phyloP scores from a whole-genome alignment of 176 grass and related monocot genomes.

The Oropetium thomaeum region DNA sequence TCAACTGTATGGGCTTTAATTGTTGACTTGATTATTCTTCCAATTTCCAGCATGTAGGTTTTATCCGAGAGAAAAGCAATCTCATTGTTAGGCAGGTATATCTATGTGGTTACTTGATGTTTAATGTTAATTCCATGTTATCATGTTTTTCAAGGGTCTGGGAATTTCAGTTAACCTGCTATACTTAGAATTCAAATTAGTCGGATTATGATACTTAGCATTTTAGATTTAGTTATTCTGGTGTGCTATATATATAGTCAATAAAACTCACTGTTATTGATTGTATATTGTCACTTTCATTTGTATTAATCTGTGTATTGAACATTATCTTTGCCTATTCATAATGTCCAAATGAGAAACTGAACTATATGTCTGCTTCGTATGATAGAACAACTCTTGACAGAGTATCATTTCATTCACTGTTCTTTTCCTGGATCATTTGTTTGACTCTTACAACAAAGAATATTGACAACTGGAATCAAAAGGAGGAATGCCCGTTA shows the following conservation, averaged over 20 bases:
- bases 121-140: neutral
- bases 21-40: constrained; percentile 35
- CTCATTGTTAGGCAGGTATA: constrained; percentile 87
- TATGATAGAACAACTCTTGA: constrained; percentile 4
- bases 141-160: neutral
- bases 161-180: neutral
- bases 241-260: neutral
- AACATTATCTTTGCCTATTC: constrained; percentile 1
- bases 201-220: neutral
- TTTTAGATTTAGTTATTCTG: constrained; percentile 18
- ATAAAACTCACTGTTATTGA: neutral
- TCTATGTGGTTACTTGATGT: neutral
- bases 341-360: constrained; percentile 10
- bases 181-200: no score
- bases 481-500: no score
- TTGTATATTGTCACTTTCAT: neutral
- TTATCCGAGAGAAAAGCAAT: constrained; percentile 92
- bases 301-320: neutral
- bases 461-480: no score
- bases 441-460: neutral
- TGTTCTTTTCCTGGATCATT: constrained; percentile 15
- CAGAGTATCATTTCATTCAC: neutral
- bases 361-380: neutral
- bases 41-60: constrained; percentile 65
- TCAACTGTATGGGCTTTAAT: constrained; percentile 2